Conservation (phyloP, 2,329 filamentous ascomycete species). For the Chaetomiaceae sp. region DNA sequence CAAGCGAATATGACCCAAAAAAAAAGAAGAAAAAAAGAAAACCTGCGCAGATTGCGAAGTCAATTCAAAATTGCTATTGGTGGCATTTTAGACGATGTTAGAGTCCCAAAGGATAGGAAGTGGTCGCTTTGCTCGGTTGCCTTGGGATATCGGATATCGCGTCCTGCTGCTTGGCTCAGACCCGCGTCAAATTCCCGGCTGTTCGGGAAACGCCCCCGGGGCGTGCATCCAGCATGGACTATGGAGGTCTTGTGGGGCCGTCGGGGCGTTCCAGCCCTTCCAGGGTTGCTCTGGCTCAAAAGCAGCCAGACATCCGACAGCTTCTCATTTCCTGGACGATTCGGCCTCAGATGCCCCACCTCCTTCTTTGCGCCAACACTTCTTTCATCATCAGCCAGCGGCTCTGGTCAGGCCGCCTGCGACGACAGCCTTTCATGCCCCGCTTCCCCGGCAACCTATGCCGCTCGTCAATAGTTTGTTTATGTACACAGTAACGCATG, state of each 20-base stretch:
- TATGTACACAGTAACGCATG: no score
- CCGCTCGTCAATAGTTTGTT: neutral
- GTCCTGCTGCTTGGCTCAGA: conserved; percentile 8
- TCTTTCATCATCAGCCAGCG: no score
- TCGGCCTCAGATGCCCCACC: conserved; percentile 5
- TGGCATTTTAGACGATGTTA: no score
- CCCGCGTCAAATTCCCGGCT: conserved; percentile 10
- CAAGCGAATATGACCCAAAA: no score
- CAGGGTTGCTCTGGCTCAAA: conserved; percentile 2
- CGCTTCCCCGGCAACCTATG: neutral
- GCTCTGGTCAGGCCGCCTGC: neutral
- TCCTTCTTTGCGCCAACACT: no score
- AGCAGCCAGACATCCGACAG: conserved; percentile 3
- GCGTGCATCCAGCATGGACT: conserved; percentile 11
- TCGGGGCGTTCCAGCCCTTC: conserved; percentile 22
- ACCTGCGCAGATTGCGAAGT: no score
- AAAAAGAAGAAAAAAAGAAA: no score
- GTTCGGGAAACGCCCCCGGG: conserved; percentile 18
- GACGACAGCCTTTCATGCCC: neutral
- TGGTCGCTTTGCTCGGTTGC: no score
- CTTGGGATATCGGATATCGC: no score
- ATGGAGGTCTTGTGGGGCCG: conserved; percentile 11
- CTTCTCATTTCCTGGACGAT: conserved; percentile 8
- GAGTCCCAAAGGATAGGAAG: no score
- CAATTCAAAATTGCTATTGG: no score